Base-by-base conservation (phyloP, 164 flowering plant species). In the Vitis labrusca region DNA sequence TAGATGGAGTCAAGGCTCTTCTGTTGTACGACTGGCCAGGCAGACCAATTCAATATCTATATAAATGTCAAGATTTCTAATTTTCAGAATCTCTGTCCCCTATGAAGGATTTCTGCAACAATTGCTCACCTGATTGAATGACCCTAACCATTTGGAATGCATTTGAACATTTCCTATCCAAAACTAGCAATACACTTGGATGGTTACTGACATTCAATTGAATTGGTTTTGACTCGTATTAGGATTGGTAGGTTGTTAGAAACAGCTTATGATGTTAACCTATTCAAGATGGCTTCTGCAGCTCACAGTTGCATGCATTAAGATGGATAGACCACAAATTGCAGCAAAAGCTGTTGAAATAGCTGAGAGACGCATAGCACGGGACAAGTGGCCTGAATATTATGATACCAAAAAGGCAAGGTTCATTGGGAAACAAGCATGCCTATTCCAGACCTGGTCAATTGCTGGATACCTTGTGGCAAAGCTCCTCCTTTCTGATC, bases 331-430 rank as follows among this genome's bases (percentile, higher is more conserved):
- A 79, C 89, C 89, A 17, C 95, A 89, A 64, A 80, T 92, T 51
- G 98, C 97, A 15, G 88, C 83, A 59, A 92, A 69, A 69, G 97
- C 98, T 10, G 83, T 94, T 44, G 84, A 79, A 74, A 64, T 86
- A 64, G 91, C 91, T 12, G 97, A 88, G 80, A 87, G 65, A 76
- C 88, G 92, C 52, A 51, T 94, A 50, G 74, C 92, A 50, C 53
- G 60, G 66, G 97, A 94, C 76, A 88, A 82, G 67, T 92, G 98
- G 97, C 98, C 98, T 3, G 98, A 94, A 75, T 94, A 94, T 67
- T 92, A 94, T 60, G 98, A 94, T 77, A 88, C 98, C 5, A 92
- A 87, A 67, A 76, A 78, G 62, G 93, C 76, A 17, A 85, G 90
- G 61, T 88, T 94, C 78, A 83, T 94, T 7, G 98, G 98, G 15